Evolutionary conservation across 345 rosid species (phyloP), one percentile per base, ranked within the genome.

Genomic region (Erodium maritimum): DNA sequence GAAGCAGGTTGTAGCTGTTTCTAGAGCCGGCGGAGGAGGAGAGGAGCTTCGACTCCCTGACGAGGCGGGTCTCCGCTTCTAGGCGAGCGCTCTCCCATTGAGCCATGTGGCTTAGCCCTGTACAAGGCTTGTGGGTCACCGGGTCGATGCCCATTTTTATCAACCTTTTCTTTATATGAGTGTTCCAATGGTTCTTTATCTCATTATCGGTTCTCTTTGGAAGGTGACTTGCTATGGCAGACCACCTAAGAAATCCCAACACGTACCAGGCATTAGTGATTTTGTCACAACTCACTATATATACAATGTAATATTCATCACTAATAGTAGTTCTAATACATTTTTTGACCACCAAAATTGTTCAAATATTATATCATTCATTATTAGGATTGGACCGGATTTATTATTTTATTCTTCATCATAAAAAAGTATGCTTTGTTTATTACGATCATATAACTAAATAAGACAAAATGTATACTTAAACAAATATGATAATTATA

Each of bases 11-110:
- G 0, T 42, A 7, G 48, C 12, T 0, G 48, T 42, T n/a, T n/a
- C n/a, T 42, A 42, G 14, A 10, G 48, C 12, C 12, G 48, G 1
- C 9, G 37, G 4, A 29, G 37, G 71, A 18, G 17, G 54, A 52
- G 23, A 57, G 50, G 20, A 64, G 51, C 19, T 45, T 18, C 17
- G 66, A 62, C 42, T 54, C 59, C 1, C 66, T 23, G 10, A 54
- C 66, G 17, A 62, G 51, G 23, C 66, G 37, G 50, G 75, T 71
- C 64, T 71, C 75, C 12, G 75, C 75, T 56, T 72, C 68, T 1
- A 72, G 71, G 25, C 75, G 23, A 21, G 75, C 75, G 18, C 68
- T 72, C 50, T 72, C 75, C 75, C 75, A 72, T 5, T 72, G 75
- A 42, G 72, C 75, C 71, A 72, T 67, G 65, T 72, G 75, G 67